Base-by-base conservation (phyloP, 345 rosid genomes). In the Gossypium rotundifolium region DNA sequence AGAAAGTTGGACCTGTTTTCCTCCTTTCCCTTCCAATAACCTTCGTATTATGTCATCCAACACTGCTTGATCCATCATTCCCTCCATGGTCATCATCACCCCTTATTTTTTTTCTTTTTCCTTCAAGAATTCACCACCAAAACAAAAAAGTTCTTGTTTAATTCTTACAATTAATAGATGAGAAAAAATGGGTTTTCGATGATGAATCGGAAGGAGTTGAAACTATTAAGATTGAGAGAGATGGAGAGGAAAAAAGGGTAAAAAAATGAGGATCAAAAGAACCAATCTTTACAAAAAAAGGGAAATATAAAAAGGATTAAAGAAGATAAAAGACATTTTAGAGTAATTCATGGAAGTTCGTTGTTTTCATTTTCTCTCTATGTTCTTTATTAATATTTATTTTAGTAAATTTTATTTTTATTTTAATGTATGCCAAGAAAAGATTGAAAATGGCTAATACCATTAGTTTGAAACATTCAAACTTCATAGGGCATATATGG, bases 1-100 rank as follows among this genome's bases (percentile, higher is more conserved):
- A 0, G 99, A 96, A n/a, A 93, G 88, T 90, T 93, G 96, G 63
- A 91, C 99, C 78, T 93, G 99, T 77, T 89, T 93, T 5, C 92
- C 90, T 70, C 97, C 98, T 91, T 81, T 90, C 4, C 99, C 97
- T 53, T 93, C 98, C 81, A 96, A 79, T 23, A 96, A 81, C 83
- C 98, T 90, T 81, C 91, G 82, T 70, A 96, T 88, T 18, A 96
- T 90, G 78, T 96, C 98, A 86, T 96, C 98, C 90, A 96, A 77
- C 1, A 85, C 92, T 42, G 86, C 83, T 75, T 79, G 85, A 80
- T 96, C 97, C 93, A 91, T 88, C 82, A 85, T 82, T 51, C 91
- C 93, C 77, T 87, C 93, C 85, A 79, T 87, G n/a, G 84, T 85
- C 93, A 75, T 85, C 93, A 83, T 88, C 88, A 86, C 14, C 55